Conservation (phyloP, 441 rosid species). For the Gossypium davidsonii region DNA sequence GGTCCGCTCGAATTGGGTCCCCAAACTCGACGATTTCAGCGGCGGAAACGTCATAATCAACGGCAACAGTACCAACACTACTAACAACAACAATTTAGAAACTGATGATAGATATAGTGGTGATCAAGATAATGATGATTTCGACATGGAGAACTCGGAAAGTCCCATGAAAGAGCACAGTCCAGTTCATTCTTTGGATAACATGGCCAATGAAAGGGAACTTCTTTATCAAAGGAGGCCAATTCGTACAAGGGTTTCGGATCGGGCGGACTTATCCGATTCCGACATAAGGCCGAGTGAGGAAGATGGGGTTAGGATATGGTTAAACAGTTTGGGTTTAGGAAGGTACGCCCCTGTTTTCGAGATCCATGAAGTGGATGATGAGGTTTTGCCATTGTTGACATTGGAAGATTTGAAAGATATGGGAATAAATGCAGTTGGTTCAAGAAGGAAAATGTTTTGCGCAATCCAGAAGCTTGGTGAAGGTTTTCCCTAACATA, state of each 20-base stretch:
- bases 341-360: slow-evolving; percentile 84
- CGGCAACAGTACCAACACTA: slow-evolving; percentile 7
- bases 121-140: slow-evolving; percentile 45
- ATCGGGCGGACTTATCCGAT: slow-evolving; percentile 46
- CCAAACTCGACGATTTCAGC: slow-evolving; percentile 39
- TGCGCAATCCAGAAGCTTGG: slow-evolving; percentile 84
- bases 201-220: slow-evolving; percentile 46
- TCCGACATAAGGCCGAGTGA: slow-evolving; percentile 36
- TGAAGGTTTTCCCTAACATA: slow-evolving; percentile 62
- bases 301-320: slow-evolving; percentile 71
- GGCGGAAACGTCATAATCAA: slow-evolving; percentile 15
- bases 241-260: slow-evolving; percentile 27
- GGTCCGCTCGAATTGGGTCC: slow-evolving; percentile 53
- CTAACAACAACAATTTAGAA: slow-evolving; percentile 13
- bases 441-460: slow-evolving; percentile 89
- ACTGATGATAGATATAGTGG: slow-evolving; percentile 42
- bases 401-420: slow-evolving; percentile 97
- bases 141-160: slow-evolving; percentile 53
- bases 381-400: slow-evolving; percentile 82
- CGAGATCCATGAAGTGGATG: slow-evolving; percentile 94
- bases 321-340: slow-evolving; percentile 79
- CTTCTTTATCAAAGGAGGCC: slow-evolving; percentile 25
- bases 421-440: slow-evolving; percentile 96
- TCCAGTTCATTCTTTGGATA: slow-evolving; percentile 54
- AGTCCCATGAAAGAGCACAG: slow-evolving; percentile 59